phyloP scores from a whole-genome alignment of 352 stramenopile species.

The Phytophthora rubi region DNA sequence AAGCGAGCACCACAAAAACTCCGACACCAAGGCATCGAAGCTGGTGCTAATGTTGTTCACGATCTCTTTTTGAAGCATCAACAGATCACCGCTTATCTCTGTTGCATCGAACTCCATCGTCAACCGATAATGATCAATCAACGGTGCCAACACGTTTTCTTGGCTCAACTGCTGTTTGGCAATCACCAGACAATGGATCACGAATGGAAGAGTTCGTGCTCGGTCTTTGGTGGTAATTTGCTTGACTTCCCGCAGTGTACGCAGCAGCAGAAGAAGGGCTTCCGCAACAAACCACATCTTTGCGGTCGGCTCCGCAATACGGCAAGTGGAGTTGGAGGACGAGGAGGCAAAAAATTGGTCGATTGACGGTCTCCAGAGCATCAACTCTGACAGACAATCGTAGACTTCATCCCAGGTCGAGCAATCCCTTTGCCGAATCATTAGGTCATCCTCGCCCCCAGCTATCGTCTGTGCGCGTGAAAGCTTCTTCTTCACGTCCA shows the following conservation, averaged over 20 bases:
- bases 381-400: conserved; percentile 26
- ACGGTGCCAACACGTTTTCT: conserved; percentile 1
- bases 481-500: conserved; percentile 12
- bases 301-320: conserved; percentile 11
- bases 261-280: conserved; percentile 47
- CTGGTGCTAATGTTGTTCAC: conserved; percentile 12
- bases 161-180: conserved; percentile 9
- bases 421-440: conserved; percentile 7
- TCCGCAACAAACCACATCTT: conserved; percentile 48
- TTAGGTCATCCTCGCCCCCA: conserved; percentile 1
- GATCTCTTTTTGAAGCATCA: conserved; percentile 8
- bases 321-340: neutral
- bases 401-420: conserved; percentile 34
- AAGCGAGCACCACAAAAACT: conserved; percentile 49
- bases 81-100: conserved; percentile 14
- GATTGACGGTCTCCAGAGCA: conserved; percentile 30
- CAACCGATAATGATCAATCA: conserved; percentile 17
- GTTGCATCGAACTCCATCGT: conserved; percentile 15
- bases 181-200: conserved; percentile 12
- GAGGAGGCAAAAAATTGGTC: conserved; percentile 26
- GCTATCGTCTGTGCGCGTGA: conserved; percentile 9
- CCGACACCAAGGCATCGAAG: conserved; percentile 23
- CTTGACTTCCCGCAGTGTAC: conserved; percentile 48
- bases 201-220: conserved; percentile 13
- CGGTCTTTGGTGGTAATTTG: conserved; percentile 42